These are phyloP conservation scores for Moringa oleifera DNA, from an alignment of 345 rosid genomes.

Conservation along the genomic window DNA sequence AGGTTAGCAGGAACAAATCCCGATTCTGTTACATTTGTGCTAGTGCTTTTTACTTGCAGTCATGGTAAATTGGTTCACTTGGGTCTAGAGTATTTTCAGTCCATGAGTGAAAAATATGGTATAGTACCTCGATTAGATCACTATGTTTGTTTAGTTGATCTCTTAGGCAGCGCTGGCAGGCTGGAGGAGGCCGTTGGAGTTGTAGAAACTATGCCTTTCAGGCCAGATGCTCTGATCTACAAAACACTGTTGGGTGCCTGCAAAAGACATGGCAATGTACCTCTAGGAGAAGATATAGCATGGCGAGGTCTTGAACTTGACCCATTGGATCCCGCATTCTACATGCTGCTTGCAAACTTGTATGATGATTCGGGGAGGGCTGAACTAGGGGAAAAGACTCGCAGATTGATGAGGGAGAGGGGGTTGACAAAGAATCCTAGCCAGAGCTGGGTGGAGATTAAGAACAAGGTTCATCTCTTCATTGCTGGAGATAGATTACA, in stretches of 20 bases:
- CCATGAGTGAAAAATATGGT: conserved; percentile 33
- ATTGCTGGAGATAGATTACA: conserved; percentile 20
- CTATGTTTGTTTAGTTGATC: conserved; percentile 42
- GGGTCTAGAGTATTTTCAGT: conserved; percentile 47
- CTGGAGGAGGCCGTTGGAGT: conserved; percentile 49
- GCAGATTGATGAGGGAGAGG: conserved; percentile 26
- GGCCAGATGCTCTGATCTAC: conserved; percentile 43
- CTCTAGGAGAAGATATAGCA: conserved; percentile 66
- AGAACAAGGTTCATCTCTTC: conserved; percentile 27
- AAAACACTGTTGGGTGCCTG: conserved; percentile 52
- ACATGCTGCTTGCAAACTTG: conserved; percentile 40
- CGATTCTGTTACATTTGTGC: conserved; percentile 44
- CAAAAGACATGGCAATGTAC: conserved; percentile 39
- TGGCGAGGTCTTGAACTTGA: conserved; percentile 47
- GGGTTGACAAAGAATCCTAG: conserved; percentile 22
- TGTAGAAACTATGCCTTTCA: conserved; percentile 42
- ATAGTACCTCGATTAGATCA: conserved; percentile 49
- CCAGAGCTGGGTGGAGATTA: conserved; percentile 21
- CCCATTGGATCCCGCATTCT: conserved; percentile 49
- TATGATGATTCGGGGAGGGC: conserved; percentile 39
- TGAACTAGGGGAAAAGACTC: conserved; percentile 40
- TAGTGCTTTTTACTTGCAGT: conserved; percentile 49
- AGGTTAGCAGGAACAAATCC: conserved; percentile 48
- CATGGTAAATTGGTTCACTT: conserved; percentile 43
- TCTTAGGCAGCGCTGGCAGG: conserved; percentile 53